Evolutionary conservation across 495 filamentous ascomycete species (phyloP).

Genomic region (Xylaria curta): DNA sequence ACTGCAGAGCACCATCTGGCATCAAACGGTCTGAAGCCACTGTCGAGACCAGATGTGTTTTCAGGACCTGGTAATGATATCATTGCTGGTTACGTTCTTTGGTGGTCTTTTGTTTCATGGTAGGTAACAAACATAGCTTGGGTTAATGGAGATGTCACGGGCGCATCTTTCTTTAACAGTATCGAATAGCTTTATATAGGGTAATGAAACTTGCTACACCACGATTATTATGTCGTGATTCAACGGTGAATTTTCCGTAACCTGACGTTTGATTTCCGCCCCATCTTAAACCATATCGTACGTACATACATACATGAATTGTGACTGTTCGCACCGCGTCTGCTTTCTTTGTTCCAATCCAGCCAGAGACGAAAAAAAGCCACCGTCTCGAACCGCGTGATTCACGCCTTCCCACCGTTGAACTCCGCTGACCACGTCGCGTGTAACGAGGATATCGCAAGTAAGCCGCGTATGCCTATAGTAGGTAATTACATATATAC

Average conservation of each 20-base stretch:
- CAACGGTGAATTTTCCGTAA: not conserved
- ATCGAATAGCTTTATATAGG: not conserved
- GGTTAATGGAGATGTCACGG: not conserved
- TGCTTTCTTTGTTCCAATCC: constrained; percentile 4
- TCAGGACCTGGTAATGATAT: not conserved
- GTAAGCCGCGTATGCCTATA: constrained; percentile 1
- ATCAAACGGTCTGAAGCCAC: not conserved
- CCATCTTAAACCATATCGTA: not conserved
- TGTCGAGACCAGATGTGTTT: not conserved
- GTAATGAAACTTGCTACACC: not conserved
- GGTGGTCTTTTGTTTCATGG: not conserved
- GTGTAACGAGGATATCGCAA: not conserved
- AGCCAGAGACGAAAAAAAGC: not conserved
- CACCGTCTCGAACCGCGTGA: not conserved
- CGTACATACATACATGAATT: not conserved
- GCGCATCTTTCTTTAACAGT: not conserved
- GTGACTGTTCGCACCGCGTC: not conserved
- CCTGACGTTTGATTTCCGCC: constrained; percentile 10
- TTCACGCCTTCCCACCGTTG: constrained; percentile 1
- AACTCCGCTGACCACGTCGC: constrained; percentile 12
- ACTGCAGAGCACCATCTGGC: not conserved
- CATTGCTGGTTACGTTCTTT: not conserved
- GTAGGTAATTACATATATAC: constrained; percentile 13
- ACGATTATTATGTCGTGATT: not conserved
- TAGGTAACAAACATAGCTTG: not conserved